Evolutionary conservation across 164 flowering plant genomes (phyloP), one percentile per base, ranked within the genome.

Genomic region (Vitis riparia): DNA sequence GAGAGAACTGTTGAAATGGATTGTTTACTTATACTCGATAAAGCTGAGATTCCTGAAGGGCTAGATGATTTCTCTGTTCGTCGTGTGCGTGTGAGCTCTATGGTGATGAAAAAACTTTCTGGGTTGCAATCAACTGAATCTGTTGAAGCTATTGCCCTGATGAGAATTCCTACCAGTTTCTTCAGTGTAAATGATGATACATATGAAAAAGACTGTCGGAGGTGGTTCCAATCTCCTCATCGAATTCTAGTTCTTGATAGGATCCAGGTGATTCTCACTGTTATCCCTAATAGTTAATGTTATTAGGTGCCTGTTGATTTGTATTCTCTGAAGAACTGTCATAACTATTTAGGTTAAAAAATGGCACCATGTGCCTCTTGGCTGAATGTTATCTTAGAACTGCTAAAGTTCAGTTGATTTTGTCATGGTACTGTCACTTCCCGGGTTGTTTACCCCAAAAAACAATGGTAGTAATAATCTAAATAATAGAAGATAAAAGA

Each of bases 211-310:
- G 68, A 84, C 76, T 82, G 80, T 55, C 60, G 15, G 10, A 74
- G 69, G 48, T 89, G 85, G 91, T 87, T 91, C 71, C 83, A 87
- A 55, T 79, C 79, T 59, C 75, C 83, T 3, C 91, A 84, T 70
- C 86, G 97, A 51, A 70, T 92, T 68, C 79, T 94, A 68, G 94
- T 87, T 78, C 97, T 94, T 73, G 99, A 94, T 74, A 93, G 93
- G 51, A 86, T 94, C 55, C 99, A 94, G 99, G 99, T 94, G 62
- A 47, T 53, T 62, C 11, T 48, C 23, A 44, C 52, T 29, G 51
- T 61, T 9, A 56, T 3, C 44, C 48, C 6, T 50, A 37, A 37
- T 3, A 37, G 5, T 23, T 23, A 23, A 23, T 23, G 27, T 23
- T 23, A 23, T 23, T 23, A 23, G 27, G 27, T 37, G 44, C 44